phyloP scores from a whole-genome alignment of 345 rosid species.

The Dimocarpus longan region DNA sequence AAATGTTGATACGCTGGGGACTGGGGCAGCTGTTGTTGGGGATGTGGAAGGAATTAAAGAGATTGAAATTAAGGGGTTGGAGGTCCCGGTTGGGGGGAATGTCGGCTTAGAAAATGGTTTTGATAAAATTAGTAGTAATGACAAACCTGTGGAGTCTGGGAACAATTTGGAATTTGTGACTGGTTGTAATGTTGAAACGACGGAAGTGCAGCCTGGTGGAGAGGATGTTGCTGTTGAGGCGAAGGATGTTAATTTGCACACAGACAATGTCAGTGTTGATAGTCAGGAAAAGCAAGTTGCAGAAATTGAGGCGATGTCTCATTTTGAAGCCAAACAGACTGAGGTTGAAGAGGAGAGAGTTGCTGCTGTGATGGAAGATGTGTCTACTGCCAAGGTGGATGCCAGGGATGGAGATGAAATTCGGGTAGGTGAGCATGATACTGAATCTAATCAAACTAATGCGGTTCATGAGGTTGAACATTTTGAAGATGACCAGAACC shows the following conservation, averaged over 20 bases:
- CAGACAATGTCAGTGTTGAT: neutral
- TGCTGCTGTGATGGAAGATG: slow-evolving; percentile 23
- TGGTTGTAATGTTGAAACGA: slow-evolving; percentile 15
- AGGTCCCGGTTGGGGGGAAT: slow-evolving; percentile 24
- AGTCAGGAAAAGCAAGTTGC: slow-evolving; percentile 24
- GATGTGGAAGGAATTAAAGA: slow-evolving; percentile 37
- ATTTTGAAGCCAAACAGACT: slow-evolving; percentile 33
- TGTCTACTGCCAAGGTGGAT: slow-evolving; percentile 27
- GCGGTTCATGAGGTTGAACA: slow-evolving; percentile 22
- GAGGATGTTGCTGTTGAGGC: slow-evolving; percentile 16
- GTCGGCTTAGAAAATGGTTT: slow-evolving; percentile 49
- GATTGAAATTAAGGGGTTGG: slow-evolving; percentile 33
- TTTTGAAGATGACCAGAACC: slow-evolving; percentile 20
- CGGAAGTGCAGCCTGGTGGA: slow-evolving; percentile 27
- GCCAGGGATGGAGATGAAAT: slow-evolving; percentile 36
- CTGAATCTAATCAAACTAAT: slow-evolving; percentile 17
- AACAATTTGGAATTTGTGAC: slow-evolving; percentile 29
- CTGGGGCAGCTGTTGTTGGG: slow-evolving; percentile 40
- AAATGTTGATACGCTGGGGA: slow-evolving; percentile 26
- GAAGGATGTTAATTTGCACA: slow-evolving; percentile 5
- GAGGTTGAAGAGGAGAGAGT: slow-evolving; percentile 13
- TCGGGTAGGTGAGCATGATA: slow-evolving; percentile 19
- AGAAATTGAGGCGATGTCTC: slow-evolving; percentile 29
- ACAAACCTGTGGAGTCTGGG: slow-evolving; percentile 25
- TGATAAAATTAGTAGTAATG: slow-evolving; percentile 37